These are phyloP conservation scores for Ascochyta clinopodiicola DNA, from an alignment of 2,329 filamentous ascomycete genomes.

Conservation along the genomic window DNA sequence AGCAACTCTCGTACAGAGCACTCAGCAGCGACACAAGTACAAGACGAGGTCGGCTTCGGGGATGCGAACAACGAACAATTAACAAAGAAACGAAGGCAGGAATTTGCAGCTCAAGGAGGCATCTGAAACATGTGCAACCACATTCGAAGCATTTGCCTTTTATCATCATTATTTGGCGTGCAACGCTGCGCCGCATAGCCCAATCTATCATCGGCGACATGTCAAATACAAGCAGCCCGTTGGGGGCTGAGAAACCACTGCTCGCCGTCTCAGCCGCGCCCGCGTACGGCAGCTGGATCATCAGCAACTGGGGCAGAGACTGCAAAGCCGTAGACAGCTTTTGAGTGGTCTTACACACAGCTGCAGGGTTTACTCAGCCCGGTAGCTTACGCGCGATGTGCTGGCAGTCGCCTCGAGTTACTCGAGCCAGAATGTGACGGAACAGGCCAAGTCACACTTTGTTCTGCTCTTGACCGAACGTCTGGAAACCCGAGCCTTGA, in stretches of 20 bases:
- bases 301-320: not conserved
- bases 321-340: constrained; percentile 6
- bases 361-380: constrained; percentile 1
- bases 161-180: not conserved
- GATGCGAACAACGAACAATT: not conserved
- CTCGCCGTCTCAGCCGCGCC: constrained; percentile 1
- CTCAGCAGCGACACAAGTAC: not conserved
- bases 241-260: not conserved
- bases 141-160: not conserved
- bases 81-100: not conserved
- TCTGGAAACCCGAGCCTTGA: not conserved
- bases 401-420: constrained; percentile 1
- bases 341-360: constrained; percentile 6
- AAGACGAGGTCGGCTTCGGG: not conserved
- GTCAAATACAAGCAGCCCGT: constrained; percentile 6
- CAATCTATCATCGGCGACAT: constrained; percentile 13
- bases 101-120: not conserved
- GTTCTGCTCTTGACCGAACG: not conserved
- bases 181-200: not conserved
- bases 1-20: not conserved
- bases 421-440: not conserved
- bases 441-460: not conserved
- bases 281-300: not conserved
- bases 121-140: constrained; percentile 9
- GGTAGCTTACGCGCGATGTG: not conserved